phyloP scores from a whole-genome alignment of 1,139 yeast species.

The Yamadazyma dushanensis region DNA sequence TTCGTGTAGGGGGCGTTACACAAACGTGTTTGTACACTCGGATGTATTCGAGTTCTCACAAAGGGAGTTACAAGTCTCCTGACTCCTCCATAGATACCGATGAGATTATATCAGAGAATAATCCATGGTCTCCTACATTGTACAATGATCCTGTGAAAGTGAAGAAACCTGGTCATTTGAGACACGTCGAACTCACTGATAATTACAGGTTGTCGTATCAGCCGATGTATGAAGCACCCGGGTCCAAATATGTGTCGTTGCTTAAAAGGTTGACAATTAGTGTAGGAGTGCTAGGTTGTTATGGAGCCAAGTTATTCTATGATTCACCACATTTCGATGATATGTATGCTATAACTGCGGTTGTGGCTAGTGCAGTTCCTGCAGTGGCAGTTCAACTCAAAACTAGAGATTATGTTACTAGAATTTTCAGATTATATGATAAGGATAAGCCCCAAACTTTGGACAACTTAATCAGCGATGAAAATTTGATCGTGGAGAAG shows the following conservation, averaged over 20 bases:
- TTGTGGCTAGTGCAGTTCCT: slow-evolving; percentile 45
- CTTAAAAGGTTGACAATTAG: slow-evolving; percentile 55
- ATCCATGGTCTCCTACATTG: slow-evolving; percentile 52
- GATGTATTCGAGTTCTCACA: slow-evolving; percentile 2
- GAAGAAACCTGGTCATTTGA: slow-evolving; percentile 23
- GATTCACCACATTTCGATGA: slow-evolving; percentile 60
- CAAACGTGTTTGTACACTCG: too few species aligned
- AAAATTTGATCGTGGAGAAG: slow-evolving; percentile 68
- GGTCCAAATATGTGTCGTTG: slow-evolving; percentile 54
- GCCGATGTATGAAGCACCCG: slow-evolving; percentile 59
- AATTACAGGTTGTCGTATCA: slow-evolving; percentile 52
- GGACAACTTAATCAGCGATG: slow-evolving; percentile 60
- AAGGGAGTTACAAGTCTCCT: slow-evolving; percentile 17
- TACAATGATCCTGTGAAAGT: slow-evolving; percentile 38
- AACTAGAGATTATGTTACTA: slow-evolving; percentile 67
- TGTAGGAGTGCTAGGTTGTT: slow-evolving; percentile 54
- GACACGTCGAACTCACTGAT: slow-evolving; percentile 33
- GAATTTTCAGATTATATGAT: slow-evolving; percentile 70
- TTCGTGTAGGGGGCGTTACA: too few species aligned
- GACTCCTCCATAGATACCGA: slow-evolving; percentile 44
- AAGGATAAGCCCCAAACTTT: slow-evolving; percentile 63
- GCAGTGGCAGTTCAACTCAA: slow-evolving; percentile 46
- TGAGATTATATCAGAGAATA: slow-evolving; percentile 42
- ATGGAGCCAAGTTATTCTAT: slow-evolving; percentile 54
- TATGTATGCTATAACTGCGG: slow-evolving; percentile 47